Percentiles rank a stretch among this genome's conserved stretches.
These are phyloP conservation scores for Geosiphon pyriformis DNA, from an alignment of 192 early-diverging fungal species.

Conservation along the genomic window DNA sequence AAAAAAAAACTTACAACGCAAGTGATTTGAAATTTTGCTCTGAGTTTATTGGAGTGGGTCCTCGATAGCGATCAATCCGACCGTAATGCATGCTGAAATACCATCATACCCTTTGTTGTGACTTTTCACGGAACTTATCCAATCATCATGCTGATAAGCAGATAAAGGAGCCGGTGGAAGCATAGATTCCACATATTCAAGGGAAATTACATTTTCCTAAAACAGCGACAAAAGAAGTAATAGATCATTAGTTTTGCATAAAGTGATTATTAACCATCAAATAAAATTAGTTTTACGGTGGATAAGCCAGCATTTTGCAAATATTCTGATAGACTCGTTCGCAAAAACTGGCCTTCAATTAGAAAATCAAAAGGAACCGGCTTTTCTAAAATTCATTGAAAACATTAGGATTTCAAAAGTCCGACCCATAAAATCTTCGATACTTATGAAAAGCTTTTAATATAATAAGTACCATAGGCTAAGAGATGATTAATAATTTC, in stretches of 20 bases:
- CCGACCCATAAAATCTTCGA: no score
- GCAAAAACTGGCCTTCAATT: constrained; percentile 85
- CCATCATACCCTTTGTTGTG: constrained; percentile 29
- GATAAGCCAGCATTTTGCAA: constrained; percentile 62
- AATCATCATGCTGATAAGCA: constrained; percentile 88
- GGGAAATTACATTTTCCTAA: constrained; percentile 73
- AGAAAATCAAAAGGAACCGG: constrained; percentile 92
- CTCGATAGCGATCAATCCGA: not conserved
- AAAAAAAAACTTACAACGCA: constrained; percentile 50
- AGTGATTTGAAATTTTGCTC: no score
- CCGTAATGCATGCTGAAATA: no score
- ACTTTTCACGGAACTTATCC: constrained; percentile 76
- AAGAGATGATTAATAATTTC: constrained; percentile 94
- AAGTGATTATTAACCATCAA: not conserved
- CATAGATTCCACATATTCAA: constrained; percentile 93
- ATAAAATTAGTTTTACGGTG: constrained; percentile 37
- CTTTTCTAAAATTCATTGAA: constrained; percentile 41
- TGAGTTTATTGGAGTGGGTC: no score
- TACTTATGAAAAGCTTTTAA: no score
- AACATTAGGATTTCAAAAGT: no score
- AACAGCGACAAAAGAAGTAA: not conserved
- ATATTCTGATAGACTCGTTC: constrained; percentile 68
- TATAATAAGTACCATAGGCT: constrained; percentile 31
- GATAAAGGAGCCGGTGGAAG: constrained; percentile 76
- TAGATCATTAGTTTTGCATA: not conserved